phyloP scores from a whole-genome alignment of 2,329 filamentous ascomycete genomes.

The Penicillium sp. region DNA sequence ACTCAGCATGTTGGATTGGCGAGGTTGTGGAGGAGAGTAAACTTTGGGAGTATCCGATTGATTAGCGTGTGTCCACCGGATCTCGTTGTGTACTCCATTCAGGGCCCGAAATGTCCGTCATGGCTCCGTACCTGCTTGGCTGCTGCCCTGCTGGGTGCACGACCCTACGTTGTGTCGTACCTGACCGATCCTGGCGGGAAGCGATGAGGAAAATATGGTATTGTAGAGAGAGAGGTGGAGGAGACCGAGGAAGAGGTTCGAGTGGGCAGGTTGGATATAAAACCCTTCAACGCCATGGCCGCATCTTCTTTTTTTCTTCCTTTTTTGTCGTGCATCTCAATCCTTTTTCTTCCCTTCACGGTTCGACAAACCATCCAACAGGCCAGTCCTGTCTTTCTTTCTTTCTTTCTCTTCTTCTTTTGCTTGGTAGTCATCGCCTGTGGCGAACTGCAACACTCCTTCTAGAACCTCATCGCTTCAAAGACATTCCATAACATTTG shows the following conservation, averaged over 20 bases:
- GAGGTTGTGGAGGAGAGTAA: slow-evolving; percentile 22
- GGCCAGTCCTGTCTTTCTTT: slow-evolving; percentile 47
- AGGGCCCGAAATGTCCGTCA: not conserved
- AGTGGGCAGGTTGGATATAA: slow-evolving; percentile 28
- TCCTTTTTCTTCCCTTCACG: slow-evolving; percentile 26
- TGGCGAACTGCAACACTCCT: slow-evolving; percentile 42
- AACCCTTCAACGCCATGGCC: slow-evolving; percentile 28
- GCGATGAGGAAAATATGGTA: not conserved
- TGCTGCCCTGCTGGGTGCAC: slow-evolving; percentile 5
- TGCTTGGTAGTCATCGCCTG: slow-evolving; percentile 41
- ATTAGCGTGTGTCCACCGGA: slow-evolving; percentile 22
- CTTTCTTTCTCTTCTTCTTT: slow-evolving; percentile 37
- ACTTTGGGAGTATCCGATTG: slow-evolving; percentile 27
- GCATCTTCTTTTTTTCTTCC: slow-evolving; percentile 22
- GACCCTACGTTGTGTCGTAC: slow-evolving; percentile 14
- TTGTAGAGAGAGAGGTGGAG: not conserved
- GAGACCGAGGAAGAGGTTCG: not conserved
- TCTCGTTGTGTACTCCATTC: slow-evolving; percentile 5
- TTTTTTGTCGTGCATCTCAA: slow-evolving; percentile 30
- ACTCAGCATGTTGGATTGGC: slow-evolving; percentile 8
- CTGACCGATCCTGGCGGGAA: slow-evolving; percentile 5
- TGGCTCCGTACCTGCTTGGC: not conserved
- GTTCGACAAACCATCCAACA: slow-evolving; percentile 37
- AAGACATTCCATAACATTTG: slow-evolving; percentile 10
- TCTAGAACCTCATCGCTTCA: slow-evolving; percentile 20